Base-by-base conservation (phyloP, 257 asterid species). In the Petrea volubilis region DNA sequence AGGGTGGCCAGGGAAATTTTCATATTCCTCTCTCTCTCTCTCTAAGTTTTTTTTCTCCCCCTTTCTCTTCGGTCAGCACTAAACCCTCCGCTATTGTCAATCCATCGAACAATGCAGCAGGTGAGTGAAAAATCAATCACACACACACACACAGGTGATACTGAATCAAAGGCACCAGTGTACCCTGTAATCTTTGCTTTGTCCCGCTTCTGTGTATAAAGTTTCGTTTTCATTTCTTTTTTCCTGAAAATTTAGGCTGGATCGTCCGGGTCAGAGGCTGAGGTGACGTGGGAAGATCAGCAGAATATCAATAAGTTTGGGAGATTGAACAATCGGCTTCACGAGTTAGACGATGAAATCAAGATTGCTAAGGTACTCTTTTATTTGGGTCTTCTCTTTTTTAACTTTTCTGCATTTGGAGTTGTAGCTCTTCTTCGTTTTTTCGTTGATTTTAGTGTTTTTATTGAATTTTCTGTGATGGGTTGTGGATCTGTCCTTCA, bases 251-350 rank as follows among this genome's bases (percentile, higher is more conserved):
- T 43, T 15, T 63, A 92, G 98, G 88, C 91, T 27, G 92, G 93
- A 72, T 59, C 88, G 25, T 85, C 93, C 49, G 90, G 84, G 40
- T 88, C 96, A 13, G 98, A 86, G 7, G 40, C 80, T 28, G 97
- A 89, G 77, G 98, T 95, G 73, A 95, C 96, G 10, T 95, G 98
- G 99, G 95, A 84, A 64, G 99, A 95, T 80, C 99, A 95, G 80
- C 98, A 88, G 86, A 95, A 91, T 50, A 95, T 95, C 78, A 95
- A 92, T 81, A 87, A 92, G 73, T 95, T 95, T 51, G 92, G 97
- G 29, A 80, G 97, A 79, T 79, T 95, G 62, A 95, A 95, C 80
- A 95, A 88, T 36, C 89, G 97, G 52, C 85, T 90, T 47, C 99
- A 95, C 72, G 98, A 92, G 56, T 87, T 95, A 31, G 93, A 92